Conservation (phyloP, 805 yeast genomes). For the Pichia thaimueangensis region DNA sequence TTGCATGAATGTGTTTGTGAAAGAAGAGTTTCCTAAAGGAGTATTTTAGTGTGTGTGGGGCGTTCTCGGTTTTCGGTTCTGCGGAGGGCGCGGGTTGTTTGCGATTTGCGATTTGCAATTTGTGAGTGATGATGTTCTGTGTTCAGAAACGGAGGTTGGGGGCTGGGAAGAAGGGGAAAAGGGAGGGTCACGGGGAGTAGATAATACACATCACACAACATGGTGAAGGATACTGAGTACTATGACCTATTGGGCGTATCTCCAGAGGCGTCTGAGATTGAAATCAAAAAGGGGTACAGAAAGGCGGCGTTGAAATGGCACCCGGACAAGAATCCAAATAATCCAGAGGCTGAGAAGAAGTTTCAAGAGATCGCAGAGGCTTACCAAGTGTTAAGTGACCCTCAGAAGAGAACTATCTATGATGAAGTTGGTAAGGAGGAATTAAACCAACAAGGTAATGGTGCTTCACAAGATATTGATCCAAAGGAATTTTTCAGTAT, state of each 20-base stretch:
- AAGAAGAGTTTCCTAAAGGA: too few relatives aligned
- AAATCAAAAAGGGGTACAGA: constrained; percentile 74
- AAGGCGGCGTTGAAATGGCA: constrained; percentile 70
- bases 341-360: constrained; percentile 67
- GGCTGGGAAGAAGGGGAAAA: too few relatives aligned
- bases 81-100: too few relatives aligned
- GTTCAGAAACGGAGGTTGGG: too few relatives aligned
- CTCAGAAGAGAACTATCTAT: constrained; percentile 55
- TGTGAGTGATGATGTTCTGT: too few relatives aligned
- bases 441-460: constrained; percentile 34
- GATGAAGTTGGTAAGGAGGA: constrained; percentile 73
- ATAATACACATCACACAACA: too few relatives aligned
- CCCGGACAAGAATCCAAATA: constrained; percentile 77
- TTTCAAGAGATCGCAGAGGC: constrained; percentile 63
- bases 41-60: too few relatives aligned
- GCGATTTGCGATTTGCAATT: too few relatives aligned
- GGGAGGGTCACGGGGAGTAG: too few relatives aligned
- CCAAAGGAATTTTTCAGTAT: constrained; percentile 64
- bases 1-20: too few relatives aligned
- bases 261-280: constrained; percentile 52
- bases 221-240: constrained; percentile 73
- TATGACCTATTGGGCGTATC: constrained; percentile 60
- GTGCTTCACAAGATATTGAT: constrained; percentile 59
- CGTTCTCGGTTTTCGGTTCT: too few relatives aligned
- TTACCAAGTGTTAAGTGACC: constrained; percentile 70